phyloP scores from a whole-genome alignment of 2,329 filamentous ascomycete genomes.

The Thelonectria discophora region DNA sequence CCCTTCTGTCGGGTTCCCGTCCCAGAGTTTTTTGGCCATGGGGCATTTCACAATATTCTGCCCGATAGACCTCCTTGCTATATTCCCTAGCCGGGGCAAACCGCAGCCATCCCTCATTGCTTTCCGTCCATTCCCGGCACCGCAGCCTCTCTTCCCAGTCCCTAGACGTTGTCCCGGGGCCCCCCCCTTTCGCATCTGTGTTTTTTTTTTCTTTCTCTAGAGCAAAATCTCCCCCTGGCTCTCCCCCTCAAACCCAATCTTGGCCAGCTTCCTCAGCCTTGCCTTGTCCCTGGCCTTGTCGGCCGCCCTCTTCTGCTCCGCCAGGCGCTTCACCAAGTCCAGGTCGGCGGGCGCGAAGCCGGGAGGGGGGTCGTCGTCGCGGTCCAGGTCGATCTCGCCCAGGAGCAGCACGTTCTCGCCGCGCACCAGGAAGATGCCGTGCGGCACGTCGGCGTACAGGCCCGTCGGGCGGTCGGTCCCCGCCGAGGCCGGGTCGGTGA shows the following conservation, averaged over 20 bases:
- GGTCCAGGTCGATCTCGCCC: slow-evolving; percentile 96
- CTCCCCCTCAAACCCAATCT: slow-evolving; percentile 88
- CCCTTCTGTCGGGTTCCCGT: slow-evolving; percentile 11
- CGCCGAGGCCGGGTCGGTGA: slow-evolving; percentile 56
- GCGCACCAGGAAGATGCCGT: slow-evolving; percentile 89
- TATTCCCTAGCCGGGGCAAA: slow-evolving; percentile 38
- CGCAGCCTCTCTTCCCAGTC: too few relatives aligned
- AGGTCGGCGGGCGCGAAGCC: slow-evolving; percentile 73
- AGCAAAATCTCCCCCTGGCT: slow-evolving; percentile 78
- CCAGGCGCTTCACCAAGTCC: slow-evolving; percentile 75
- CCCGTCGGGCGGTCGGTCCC: slow-evolving; percentile 48
- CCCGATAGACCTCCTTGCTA: slow-evolving; percentile 43
- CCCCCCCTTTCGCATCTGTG: too few relatives aligned
- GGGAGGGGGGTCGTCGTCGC: slow-evolving; percentile 86
- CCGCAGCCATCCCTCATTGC: slow-evolving; percentile 2
- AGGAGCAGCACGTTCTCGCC: slow-evolving; percentile 97
- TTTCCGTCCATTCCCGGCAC: not conserved
- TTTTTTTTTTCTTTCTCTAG: slow-evolving; percentile 44
- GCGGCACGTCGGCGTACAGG: slow-evolving; percentile 83
- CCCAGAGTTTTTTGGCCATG: slow-evolving; percentile 24
- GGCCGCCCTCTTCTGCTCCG: slow-evolving; percentile 73
- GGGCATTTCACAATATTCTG: slow-evolving; percentile 74
- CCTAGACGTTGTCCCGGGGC: too few relatives aligned
- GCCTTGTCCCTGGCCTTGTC: slow-evolving; percentile 79
- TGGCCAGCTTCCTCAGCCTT: slow-evolving; percentile 74